A percentile compares a stretch with the other conserved stretches of the same genome.
Conservation (phyloP, 2,329 filamentous ascomycete genomes). For the Allantophomopsis cytisporea region DNA sequence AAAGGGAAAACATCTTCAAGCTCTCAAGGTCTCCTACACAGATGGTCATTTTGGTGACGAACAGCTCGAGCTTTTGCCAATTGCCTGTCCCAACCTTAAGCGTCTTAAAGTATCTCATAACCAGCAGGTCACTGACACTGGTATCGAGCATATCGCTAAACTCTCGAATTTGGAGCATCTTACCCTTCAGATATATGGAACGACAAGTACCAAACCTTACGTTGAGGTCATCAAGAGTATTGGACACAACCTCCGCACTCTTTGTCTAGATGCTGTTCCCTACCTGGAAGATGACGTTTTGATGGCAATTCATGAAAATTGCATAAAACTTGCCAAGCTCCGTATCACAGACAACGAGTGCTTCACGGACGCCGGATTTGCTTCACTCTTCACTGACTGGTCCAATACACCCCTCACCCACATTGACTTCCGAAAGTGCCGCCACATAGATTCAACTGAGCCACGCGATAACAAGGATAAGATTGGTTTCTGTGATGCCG, state of each 20-base stretch:
- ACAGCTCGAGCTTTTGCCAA: slow-evolving; percentile 45
- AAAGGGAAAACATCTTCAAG: slow-evolving; percentile 51
- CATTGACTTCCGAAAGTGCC: slow-evolving; percentile 65
- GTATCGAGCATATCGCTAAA: slow-evolving; percentile 49
- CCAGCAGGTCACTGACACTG: slow-evolving; percentile 53
- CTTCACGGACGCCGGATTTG: slow-evolving; percentile 65
- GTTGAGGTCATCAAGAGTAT: slow-evolving; percentile 45
- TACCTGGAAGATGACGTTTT: slow-evolving; percentile 58
- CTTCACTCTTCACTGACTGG: slow-evolving; percentile 63
- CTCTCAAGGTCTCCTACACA: slow-evolving; percentile 69
- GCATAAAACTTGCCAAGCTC: slow-evolving; percentile 57
- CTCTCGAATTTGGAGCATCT: slow-evolving; percentile 59
- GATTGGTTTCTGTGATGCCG: slow-evolving; percentile 61
- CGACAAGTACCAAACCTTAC: slow-evolving; percentile 40
- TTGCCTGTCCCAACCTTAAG: slow-evolving; percentile 51
- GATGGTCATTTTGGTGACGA: slow-evolving; percentile 71
- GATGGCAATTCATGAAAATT: slow-evolving; percentile 55
- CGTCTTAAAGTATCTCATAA: slow-evolving; percentile 76
- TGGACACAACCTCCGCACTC: slow-evolving; percentile 55
- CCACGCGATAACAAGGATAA: slow-evolving; percentile 51
- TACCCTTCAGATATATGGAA: slow-evolving; percentile 51
- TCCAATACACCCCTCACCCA: slow-evolving; percentile 55
- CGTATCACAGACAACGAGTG: slow-evolving; percentile 66
- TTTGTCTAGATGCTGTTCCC: slow-evolving; percentile 61
- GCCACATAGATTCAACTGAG: slow-evolving; percentile 58